Base-by-base conservation (phyloP, 129 eudicot species). In the Saussurea involucrata region DNA sequence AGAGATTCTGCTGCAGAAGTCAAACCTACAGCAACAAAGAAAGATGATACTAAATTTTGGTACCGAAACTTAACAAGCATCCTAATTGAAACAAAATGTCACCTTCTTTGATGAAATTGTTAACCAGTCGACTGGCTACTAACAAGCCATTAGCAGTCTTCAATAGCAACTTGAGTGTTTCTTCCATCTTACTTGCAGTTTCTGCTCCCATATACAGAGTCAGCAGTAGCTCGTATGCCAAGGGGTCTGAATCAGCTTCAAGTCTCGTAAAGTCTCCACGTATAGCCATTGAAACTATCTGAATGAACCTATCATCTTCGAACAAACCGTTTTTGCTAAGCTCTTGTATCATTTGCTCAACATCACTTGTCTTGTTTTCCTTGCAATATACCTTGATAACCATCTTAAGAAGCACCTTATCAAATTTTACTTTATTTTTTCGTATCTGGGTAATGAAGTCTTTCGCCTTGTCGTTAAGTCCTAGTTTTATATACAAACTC, bases 371-470 rank as follows among this genome's bases (percentile, higher is more conserved):
- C 98, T 87, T 86, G 8, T 88, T 88, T 66, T 81, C 94, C 79
- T 73, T 90, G 80, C 88, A 86, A 75, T 91, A 95, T 46, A 95
- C 68, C 83, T 82, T 85, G 89, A 95, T 82, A 40, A 83, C 88
- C 25, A 78, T 85, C 76, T 63, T 87, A 66, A 92, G 75, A 46
- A 95, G 92, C 88, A 83, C 90, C 85, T 91, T 86, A 63, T 94
- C 92, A 69, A 94, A 89, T 80, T 83, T 81, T 36, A 91, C 86
- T 83, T 71, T 63, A 44, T 81, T 87, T 86, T 85, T 87, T 67
- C 92, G 85, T 20, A 95, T 82, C 75, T 83, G 87, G 65, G 72
- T 71, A 58, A 87, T 80, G 71, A 92, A 88, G 25, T 57, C 74
- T 78, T 78, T 92, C 55, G 94, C 95, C 84, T 92, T 90, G 67